These are phyloP conservation scores for Pythium monospermum DNA, from an alignment of 352 stramenopile genomes.

Conservation along the genomic window DNA sequence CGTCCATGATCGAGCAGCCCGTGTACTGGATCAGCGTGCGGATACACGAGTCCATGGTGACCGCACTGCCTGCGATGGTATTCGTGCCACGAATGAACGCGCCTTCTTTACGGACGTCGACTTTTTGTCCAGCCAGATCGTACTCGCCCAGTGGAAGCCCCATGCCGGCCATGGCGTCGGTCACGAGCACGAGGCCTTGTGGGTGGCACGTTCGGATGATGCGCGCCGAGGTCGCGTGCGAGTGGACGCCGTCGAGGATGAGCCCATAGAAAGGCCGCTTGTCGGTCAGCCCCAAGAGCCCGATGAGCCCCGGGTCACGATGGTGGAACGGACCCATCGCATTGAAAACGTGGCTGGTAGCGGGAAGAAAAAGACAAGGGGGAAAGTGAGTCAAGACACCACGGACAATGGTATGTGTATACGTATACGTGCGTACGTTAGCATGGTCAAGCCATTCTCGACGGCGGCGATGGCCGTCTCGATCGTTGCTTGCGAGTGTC, in stretches of 20 bases:
- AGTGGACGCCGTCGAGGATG: constrained; percentile 87
- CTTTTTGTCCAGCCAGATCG: constrained; percentile 64
- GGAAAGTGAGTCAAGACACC: neutral
- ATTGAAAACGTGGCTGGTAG: constrained; percentile 84
- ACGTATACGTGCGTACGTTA: constrained; percentile 45
- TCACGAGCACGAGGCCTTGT: constrained; percentile 75
- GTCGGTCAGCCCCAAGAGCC: constrained; percentile 58
- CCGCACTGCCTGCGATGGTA: constrained; percentile 82
- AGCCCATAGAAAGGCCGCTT: constrained; percentile 69
- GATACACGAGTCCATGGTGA: constrained; percentile 81
- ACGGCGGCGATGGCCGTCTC: constrained; percentile 66
- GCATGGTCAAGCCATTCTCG: constrained; percentile 59
- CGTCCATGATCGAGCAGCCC: constrained; percentile 67
- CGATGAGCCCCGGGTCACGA: constrained; percentile 84
- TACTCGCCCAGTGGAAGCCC: constrained; percentile 65
- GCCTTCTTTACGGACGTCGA: constrained; percentile 42
- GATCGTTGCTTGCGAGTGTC: constrained; percentile 73
- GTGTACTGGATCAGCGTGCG: constrained; percentile 79
- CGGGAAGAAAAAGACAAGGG: neutral
- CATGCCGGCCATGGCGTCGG: constrained; percentile 81
- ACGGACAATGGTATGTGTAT: neutral
- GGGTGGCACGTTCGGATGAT: constrained; percentile 84
- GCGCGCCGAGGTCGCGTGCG: constrained; percentile 63
- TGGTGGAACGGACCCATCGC: constrained; percentile 91
- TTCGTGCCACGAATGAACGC: constrained; percentile 62